Evolutionary conservation across 306 rosid genomes (phyloP).

Genomic region (Cicer bijugum): DNA sequence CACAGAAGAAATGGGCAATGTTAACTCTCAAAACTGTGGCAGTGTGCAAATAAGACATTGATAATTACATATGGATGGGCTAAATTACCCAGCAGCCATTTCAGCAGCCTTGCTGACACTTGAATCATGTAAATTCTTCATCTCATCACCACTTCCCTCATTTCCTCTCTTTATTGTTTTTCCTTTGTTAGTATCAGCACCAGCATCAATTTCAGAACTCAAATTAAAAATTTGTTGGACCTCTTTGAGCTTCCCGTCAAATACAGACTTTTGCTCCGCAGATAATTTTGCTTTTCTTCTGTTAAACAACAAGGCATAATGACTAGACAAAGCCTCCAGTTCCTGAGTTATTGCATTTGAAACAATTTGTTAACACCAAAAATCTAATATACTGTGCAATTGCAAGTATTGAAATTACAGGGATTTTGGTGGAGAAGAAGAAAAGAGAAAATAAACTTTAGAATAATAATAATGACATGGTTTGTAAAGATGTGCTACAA

Average conservation of each 20-base stretch:
- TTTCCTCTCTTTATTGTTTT: constrained; percentile 68
- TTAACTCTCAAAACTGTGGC: constrained; percentile 5
- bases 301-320: constrained; percentile 81
- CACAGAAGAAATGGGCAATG: constrained; percentile 32
- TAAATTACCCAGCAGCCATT: constrained; percentile 92
- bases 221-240: constrained; percentile 84
- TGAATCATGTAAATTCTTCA: constrained; percentile 82
- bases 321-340: constrained; percentile 89
- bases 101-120: constrained; percentile 96
- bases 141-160: constrained; percentile 75
- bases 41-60: constrained; percentile 26
- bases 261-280: constrained; percentile 69
- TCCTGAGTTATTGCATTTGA: constrained; percentile 62
- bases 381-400: constrained; percentile 4
- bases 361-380: constrained; percentile 37
- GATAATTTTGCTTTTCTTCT: constrained; percentile 83
- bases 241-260: constrained; percentile 87
- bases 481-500: background rate
- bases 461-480: constrained; percentile 2
- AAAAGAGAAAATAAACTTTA: constrained; percentile 15
- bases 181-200: constrained; percentile 69
- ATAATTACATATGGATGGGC: constrained; percentile 1
- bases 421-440: constrained; percentile 1
- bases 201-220: constrained; percentile 66
- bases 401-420: constrained; percentile 14